Base-by-base conservation (phyloP, 2,329 filamentous ascomycete species). In the Aspergillus fumigatiaffinis region DNA sequence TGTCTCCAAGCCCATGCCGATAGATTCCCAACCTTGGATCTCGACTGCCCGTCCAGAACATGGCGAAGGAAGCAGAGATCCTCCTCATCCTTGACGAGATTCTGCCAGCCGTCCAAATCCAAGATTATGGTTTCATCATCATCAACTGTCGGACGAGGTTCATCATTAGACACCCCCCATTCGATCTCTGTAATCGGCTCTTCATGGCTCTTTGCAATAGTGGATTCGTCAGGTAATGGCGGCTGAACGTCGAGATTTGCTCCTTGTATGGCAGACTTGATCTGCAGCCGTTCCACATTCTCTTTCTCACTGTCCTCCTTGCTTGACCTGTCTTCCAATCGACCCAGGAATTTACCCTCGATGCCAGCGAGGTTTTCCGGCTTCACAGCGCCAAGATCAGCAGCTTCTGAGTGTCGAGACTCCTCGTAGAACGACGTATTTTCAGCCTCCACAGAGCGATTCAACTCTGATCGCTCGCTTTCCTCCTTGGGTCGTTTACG, bases 401-500 rank as follows among this genome's bases (percentile, higher is more conserved):
- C 26, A 42, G 21, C 9, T 47, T 51, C 38, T 48, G 44, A 32
- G 41, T 32, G 26, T 32, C 25, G 23, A 51, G 14, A 17, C 42
- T 20, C 21, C 47, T 46, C 28, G 26, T 49, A 29, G n/a, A 14
- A 32, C 80, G 20, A 73, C 8, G 81, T 80, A 56, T 80, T 79
- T 57, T 81, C 78, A 3, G 76, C 70, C 10, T 86, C 82, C 52
- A 82, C 79, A 14, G 82, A 77, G 25, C 80, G 75, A 46, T 80
- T 83, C 48, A 89, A 79, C 14, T 84, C 86, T 68, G 92, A 92
- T 4, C 93, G 79, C 65, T 91, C 89, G 65, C 93, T 90, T 57
- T 92, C 90, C 70, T 91, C 91, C 77, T 92, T 93, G 66, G 88
- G 89, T 51, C 90, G 86, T 73, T 96, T 94, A 52, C 89, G 84